phyloP scores from a whole-genome alignment of 1,284 basidiomycete genomes.

The Ceratobasidium sp. region DNA sequence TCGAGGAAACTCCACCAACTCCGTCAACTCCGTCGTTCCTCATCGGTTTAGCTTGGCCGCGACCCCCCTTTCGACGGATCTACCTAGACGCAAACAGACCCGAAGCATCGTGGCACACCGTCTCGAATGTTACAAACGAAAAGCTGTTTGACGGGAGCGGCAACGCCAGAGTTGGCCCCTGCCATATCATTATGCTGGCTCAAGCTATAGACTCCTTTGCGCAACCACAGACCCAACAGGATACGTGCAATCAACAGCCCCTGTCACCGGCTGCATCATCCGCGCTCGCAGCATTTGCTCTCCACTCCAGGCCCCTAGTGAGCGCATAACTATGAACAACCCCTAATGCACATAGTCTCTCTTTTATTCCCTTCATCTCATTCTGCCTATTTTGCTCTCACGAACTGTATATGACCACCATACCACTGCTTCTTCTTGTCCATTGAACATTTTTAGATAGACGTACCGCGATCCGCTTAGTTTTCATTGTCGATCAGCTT shows the following conservation, averaged over 20 bases:
- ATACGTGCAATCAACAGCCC: slow-evolving; percentile 13
- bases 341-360: neutral
- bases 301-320: neutral
- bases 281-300: slow-evolving; percentile 11
- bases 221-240: neutral
- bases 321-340: slow-evolving; percentile 4
- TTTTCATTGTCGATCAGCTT: slow-evolving; percentile 12
- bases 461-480: neutral
- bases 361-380: neutral
- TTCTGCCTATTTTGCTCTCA: neutral
- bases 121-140: slow-evolving; percentile 1
- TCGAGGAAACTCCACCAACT: slow-evolving; percentile 20
- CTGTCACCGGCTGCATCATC: neutral
- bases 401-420: slow-evolving; percentile 10
- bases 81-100: slow-evolving; percentile 28
- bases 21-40: slow-evolving; percentile 32
- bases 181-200: slow-evolving; percentile 36
- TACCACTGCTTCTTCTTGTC: neutral
- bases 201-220: slow-evolving; percentile 8
- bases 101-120: slow-evolving; percentile 31
- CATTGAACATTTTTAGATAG: neutral
- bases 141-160: slow-evolving; percentile 20
- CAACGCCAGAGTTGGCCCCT: slow-evolving; percentile 22
- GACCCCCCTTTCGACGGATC: slow-evolving; percentile 30
- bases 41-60: slow-evolving; percentile 29